Base-by-base conservation (phyloP, 2,329 filamentous ascomycete genomes). In the Coniochaeta pulveracea region DNA sequence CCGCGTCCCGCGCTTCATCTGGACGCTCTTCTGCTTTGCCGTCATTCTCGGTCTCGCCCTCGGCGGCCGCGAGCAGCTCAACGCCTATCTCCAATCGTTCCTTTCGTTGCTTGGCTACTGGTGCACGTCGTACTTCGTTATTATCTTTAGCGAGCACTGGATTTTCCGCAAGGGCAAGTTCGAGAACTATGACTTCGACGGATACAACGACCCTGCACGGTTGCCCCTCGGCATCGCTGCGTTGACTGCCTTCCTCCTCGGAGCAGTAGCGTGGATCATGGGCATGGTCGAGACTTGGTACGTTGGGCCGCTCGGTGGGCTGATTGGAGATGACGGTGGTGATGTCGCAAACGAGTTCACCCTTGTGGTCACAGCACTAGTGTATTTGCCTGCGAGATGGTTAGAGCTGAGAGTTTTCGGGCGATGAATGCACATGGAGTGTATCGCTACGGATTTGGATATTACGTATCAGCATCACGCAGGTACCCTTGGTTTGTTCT, bases 221-320 rank as follows among this genome's bases (percentile, higher is more conserved):
- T 44, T 69, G 41, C 65, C 65, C 0, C 25, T 60, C 10, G 66
- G 64, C 6, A 45, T 59, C 23, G 65, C 50, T 3, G 65, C 58
- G 3, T 43, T 56, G 0, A 37, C 52, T 4, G 61, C 65, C 0
- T 70, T 69, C 40, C 45, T 56, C 0, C 47, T 58, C 2, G 64
- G 64, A 2, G 49, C 62, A 6, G 58, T 53, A 6, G 64, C 60
- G 14, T 72, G 67, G 54, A 55, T 70, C 15, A 54, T 76, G 45
- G 72, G 71, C 2, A 76, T 77, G 71, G 60, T 60, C 29, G 63
- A 73, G 51, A 72, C 66, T 1, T 73, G 65, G 62, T 72, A 64
- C 42, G 51, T 66, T 15, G 68, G 66, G 1, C 52, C 55, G 3
- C 40, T 69, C 32, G 64, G 58, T 1, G 48, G 44, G 25, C 46